These are phyloP conservation scores for Nepenthes mirabilis DNA, from an alignment of 148 eudicot genomes.

Conservation along the genomic window DNA sequence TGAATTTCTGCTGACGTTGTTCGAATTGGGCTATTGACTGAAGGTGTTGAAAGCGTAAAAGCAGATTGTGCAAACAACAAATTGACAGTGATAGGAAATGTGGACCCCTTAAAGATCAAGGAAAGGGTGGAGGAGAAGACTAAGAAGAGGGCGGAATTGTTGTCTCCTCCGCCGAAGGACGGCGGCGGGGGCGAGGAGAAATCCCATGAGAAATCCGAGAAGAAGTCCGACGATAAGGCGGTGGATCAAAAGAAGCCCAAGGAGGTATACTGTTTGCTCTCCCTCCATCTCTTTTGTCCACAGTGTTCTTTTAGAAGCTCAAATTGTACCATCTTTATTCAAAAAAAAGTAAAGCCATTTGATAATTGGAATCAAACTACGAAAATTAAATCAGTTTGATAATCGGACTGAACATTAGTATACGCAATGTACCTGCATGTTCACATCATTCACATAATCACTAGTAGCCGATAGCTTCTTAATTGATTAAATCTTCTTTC, in stretches of 20 bases:
- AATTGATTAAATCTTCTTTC: neutral
- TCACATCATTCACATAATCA: too few species aligned
- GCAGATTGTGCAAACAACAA: constrained; percentile 11
- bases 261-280: constrained; percentile 18
- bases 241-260: constrained; percentile 31
- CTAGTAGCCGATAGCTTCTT: neutral
- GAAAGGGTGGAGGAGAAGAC: constrained; percentile 25
- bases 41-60: constrained; percentile 14
- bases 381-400: too few species aligned
- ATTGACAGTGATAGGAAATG: constrained; percentile 14
- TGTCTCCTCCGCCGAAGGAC: constrained; percentile 36
- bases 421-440: too few species aligned
- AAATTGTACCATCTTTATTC: too few species aligned
- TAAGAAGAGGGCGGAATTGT: constrained; percentile 41
- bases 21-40: neutral
- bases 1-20: neutral
- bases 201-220: constrained; percentile 23
- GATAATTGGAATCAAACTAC: too few species aligned
- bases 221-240: constrained; percentile 15
- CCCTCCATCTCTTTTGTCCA: neutral
- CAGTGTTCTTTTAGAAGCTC: neutral
- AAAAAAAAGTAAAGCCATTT: too few species aligned
- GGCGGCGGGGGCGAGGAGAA: constrained; percentile 21
- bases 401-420: too few species aligned
- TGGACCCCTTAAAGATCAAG: constrained; percentile 10